Percentiles rank a stretch among this genome's conserved stretches.
Conservation (phyloP, 1,139 yeast species). For the Waltiozyma sp. region DNA sequence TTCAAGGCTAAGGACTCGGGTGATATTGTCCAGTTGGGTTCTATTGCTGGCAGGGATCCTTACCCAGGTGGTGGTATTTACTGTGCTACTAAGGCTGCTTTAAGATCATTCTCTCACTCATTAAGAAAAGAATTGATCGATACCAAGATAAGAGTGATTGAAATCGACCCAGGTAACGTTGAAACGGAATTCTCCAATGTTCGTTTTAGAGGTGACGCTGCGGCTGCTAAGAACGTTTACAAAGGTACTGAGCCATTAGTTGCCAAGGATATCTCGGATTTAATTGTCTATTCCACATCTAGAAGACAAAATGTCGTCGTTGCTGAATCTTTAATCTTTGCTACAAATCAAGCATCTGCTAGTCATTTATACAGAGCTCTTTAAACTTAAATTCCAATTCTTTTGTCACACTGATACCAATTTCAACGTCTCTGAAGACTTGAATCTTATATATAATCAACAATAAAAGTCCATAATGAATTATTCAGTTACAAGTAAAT, state of each 20-base stretch:
- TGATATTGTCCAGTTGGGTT: constrained; percentile 64
- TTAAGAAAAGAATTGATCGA: constrained; percentile 60
- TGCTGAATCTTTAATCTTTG: constrained; percentile 62
- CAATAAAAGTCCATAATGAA: no score
- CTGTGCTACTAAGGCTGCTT: constrained; percentile 74
- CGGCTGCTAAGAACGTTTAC: constrained; percentile 56
- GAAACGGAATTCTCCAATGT: constrained; percentile 69
- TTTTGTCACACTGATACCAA: not conserved
- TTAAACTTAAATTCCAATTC: not conserved
- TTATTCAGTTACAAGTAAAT: no score
- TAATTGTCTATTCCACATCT: constrained; percentile 50
- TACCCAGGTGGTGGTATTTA: constrained; percentile 72
- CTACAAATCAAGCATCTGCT: constrained; percentile 50
- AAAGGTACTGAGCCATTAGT: constrained; percentile 57
- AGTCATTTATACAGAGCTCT: constrained; percentile 13
- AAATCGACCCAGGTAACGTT: constrained; percentile 72
- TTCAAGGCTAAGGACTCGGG: constrained; percentile 49
- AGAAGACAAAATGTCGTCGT: constrained; percentile 60
- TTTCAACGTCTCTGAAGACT: not conserved
- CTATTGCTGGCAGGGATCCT: constrained; percentile 72
- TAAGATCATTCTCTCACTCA: constrained; percentile 54
- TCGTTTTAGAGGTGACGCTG: constrained; percentile 54
- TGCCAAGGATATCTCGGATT: constrained; percentile 65
- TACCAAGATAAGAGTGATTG: constrained; percentile 59
- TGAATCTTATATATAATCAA: no score